Evolutionary conservation across 1,139 yeast genomes (phyloP).

Genomic region (Nakaseomyces bracarensis): DNA sequence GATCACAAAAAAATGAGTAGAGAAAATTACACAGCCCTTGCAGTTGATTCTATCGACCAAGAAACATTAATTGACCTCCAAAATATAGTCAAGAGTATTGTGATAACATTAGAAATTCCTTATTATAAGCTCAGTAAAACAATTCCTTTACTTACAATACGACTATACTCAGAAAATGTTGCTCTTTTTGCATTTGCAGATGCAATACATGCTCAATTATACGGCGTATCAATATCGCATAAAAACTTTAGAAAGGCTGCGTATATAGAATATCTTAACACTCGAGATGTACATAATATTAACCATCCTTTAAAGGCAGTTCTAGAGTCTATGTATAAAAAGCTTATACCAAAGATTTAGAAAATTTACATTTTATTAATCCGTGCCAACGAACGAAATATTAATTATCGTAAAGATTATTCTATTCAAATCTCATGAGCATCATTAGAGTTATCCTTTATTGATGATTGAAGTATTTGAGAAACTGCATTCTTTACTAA

Average conservation of each 20-base stretch:
- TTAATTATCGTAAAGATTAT: background rate
- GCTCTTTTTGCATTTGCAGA: conserved; percentile 26
- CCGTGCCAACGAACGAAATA: background rate
- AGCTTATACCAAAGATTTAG: conserved; percentile 9
- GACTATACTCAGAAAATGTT: conserved; percentile 26
- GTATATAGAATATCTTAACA: conserved; percentile 15
- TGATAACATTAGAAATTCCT: conserved; percentile 30
- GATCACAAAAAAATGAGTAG: background rate
- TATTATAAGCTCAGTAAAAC: conserved; percentile 23
- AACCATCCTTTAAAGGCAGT: conserved; percentile 18
- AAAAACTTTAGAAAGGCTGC: conserved; percentile 17
- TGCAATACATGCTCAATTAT: conserved; percentile 22
- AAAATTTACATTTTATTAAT: background rate
- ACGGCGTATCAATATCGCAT: conserved; percentile 19
- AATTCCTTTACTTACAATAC: conserved; percentile 25
- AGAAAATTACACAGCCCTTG: conserved; percentile 19
- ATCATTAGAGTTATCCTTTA: conserved; percentile 7
- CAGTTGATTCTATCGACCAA: conserved; percentile 26
- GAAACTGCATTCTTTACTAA: conserved; percentile 1
- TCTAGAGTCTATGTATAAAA: conserved; percentile 5
- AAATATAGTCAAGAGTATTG: conserved; percentile 29
- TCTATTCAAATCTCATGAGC: background rate
- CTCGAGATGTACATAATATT: conserved; percentile 14
- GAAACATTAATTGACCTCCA: conserved; percentile 24
- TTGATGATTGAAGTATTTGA: background rate